Base-by-base conservation (phyloP, 2,329 filamentous ascomycete species). In the Immersiporthe knoxdaviesiana region DNA sequence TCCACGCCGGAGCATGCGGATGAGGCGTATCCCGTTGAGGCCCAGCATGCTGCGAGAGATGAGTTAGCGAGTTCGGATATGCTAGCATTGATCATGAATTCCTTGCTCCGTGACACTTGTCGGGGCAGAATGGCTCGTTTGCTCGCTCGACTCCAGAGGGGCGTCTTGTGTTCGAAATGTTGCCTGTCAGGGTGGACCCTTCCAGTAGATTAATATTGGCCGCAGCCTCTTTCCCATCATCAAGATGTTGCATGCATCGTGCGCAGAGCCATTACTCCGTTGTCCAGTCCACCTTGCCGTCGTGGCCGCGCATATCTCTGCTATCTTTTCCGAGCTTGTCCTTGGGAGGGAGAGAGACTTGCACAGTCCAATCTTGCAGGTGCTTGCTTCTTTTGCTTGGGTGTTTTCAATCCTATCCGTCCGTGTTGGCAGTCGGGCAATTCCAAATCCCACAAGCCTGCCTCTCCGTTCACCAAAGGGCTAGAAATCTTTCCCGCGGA, bases 21-120 rank as follows among this genome's bases (percentile, higher is more conserved):
- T 7, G 85, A 83, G 78, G 82, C 91, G 80, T 91, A 90, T 62
- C 92, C 92, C 39, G 90, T 87, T 2, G 92, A 94, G 1, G 92
- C 92, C 92, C 92, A 96, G 81, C 92, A 96, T 72, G 91, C 92
- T 95, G 72, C 73, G 16, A 61, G 50, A 32, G 37, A 27, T 32
- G 10, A n/a, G 65, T 72, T 62, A 74, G 70, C 64, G 21, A 10
- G 24, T 2, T 5, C 47, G 18, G n/a, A 32, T n/a, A 37, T 14
- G 5, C 32, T 24, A 41, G 41, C n/a, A 27, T 16, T 56, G 47
- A 14, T n/a, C 0, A 18, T 3, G 52, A 11, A 27, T 41, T 27
- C n/a, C 18, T 41, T 32, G 54, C 39, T 41, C 21, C 18, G n/a
- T n/a, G 50, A 60, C 58, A 44, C 47, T 58, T 41, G 67, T 47